Conservation (phyloP, 768 basidiomycete genomes). For the Tylopilus plumbeoviolaceoides region DNA sequence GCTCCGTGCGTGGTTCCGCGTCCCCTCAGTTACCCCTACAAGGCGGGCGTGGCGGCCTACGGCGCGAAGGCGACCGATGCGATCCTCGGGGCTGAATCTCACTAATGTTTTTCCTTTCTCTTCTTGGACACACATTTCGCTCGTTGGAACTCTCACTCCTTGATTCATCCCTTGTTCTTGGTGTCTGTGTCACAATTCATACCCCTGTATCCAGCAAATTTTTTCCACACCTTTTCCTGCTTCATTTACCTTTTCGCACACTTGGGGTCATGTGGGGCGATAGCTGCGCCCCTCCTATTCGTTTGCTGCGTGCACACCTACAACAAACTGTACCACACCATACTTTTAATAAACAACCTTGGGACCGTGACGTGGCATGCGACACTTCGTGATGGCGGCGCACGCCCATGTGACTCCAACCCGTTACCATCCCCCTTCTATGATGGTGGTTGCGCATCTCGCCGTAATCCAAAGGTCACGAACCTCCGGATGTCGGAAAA, state of each 20-base stretch:
- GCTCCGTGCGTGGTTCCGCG: conserved; percentile 16
- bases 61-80: conserved; percentile 8
- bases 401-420: neutral
- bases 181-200: conserved; percentile 6
- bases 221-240: neutral
- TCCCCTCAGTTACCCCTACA: conserved; percentile 30
- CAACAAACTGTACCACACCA: conserved; percentile 10
- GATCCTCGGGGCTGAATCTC: neutral
- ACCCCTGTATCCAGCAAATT: conserved; percentile 9
- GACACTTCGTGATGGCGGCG: conserved; percentile 10
- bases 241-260: neutral
- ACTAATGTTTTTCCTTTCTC: neutral
- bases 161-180: conserved; percentile 8
- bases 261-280: neutral
- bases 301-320: conserved; percentile 4
- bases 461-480: conserved; percentile 82
- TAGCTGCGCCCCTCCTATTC: conserved; percentile 1
- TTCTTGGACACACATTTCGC: conserved; percentile 19
- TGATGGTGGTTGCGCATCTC: conserved; percentile 48
- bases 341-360: neutral
- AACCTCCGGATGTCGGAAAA: conserved; percentile 88
- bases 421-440: conserved; percentile 7
- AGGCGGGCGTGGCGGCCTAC: conserved; percentile 23
- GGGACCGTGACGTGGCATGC: neutral
- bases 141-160: conserved; percentile 6